Evolutionary conservation across 2,329 filamentous ascomycete genomes (phyloP), one percentile per base, ranked within the genome.

Genomic region (Helminthosporium solani): DNA sequence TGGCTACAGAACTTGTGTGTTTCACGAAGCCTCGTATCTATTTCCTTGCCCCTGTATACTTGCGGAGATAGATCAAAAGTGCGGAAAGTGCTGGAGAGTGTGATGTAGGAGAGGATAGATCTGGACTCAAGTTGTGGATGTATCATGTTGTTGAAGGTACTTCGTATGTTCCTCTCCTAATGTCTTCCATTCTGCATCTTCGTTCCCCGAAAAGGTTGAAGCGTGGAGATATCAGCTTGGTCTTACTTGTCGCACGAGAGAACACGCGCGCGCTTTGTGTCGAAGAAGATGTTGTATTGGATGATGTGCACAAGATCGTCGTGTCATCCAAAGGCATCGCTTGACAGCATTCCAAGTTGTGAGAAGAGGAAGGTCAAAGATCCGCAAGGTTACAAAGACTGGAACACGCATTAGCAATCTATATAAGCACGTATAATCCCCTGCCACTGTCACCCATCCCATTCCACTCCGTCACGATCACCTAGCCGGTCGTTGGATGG

Each of bases 251-350:
- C 28, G 28, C 28, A 25, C 28, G 3, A 14, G 14, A n/a, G 5
- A 31, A 12, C 28, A 31, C 28, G 28, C 28, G 28, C 28, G 14
- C 8, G n/a, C n/a, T n/a, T n/a, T n/a, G n/a, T 31, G 28, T 14
- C 28, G 5, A 12, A 31, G 5, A 51, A 52, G 42, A 31, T 14
- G 4, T 14, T 31, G 42, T 20, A 46, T 49, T 37, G 35, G 35
- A n/a, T 23, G 3, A 7, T 11, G n/a, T 38, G 35, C 18, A 31
- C 14, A 12, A 12, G 6, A n/a, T 31, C 12, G 28, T 31, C 28
- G 7, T 12, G 28, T 4, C 9, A 6, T 31, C 9, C 9, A 9
- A 25, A 25, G 23, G 9, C 23, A 25, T 31, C 5, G 14, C 28
- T 31, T n/a, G 14, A 31, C 14, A 12, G 5, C 14, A 31, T 31